phyloP scores from a whole-genome alignment of 345 rosid genomes.

The Raphanus raphanistrum region DNA sequence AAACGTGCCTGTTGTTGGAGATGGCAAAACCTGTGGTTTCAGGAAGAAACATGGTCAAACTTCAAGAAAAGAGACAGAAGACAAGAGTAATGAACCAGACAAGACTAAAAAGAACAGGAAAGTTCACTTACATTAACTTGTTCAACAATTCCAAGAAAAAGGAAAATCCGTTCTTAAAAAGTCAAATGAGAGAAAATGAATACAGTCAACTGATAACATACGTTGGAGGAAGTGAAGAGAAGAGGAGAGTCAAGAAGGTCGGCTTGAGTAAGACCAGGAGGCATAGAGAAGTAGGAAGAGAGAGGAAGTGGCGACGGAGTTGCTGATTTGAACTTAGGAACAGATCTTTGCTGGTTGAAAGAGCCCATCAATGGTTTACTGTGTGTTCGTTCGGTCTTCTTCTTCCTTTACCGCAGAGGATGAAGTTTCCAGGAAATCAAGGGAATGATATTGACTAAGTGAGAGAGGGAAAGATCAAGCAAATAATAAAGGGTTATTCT shows the following conservation, averaged over 20 bases:
- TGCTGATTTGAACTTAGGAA: conserved; percentile 81
- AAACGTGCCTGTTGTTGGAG: conserved; percentile 85
- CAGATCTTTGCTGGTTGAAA: conserved; percentile 23
- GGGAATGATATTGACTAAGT: not conserved
- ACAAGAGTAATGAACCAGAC: conserved; percentile 6
- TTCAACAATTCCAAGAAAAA: not conserved
- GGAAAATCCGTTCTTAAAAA: not conserved
- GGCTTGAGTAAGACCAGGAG: conserved; percentile 40
- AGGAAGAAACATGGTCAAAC: not conserved
- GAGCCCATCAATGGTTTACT: conserved; percentile 14
- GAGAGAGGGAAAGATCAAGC: not conserved
- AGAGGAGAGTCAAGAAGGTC: conserved; percentile 86
- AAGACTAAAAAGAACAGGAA: not conserved
- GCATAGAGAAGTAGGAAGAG: conserved; percentile 69
- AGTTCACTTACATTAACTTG: not conserved
- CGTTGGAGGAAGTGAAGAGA: conserved; percentile 59
- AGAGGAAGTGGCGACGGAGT: conserved; percentile 58
- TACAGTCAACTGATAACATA: conserved; percentile 28
- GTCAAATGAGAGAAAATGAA: not conserved
- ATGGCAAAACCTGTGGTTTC: conserved; percentile 65
- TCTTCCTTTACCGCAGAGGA: not conserved
- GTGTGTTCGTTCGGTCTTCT: not conserved
- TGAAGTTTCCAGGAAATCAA: conserved; percentile 17
- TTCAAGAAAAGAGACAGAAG: not conserved
- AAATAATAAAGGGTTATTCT: not conserved